phyloP scores from a whole-genome alignment of 2,329 filamentous ascomycete genomes.

The Epichloe typhina region DNA sequence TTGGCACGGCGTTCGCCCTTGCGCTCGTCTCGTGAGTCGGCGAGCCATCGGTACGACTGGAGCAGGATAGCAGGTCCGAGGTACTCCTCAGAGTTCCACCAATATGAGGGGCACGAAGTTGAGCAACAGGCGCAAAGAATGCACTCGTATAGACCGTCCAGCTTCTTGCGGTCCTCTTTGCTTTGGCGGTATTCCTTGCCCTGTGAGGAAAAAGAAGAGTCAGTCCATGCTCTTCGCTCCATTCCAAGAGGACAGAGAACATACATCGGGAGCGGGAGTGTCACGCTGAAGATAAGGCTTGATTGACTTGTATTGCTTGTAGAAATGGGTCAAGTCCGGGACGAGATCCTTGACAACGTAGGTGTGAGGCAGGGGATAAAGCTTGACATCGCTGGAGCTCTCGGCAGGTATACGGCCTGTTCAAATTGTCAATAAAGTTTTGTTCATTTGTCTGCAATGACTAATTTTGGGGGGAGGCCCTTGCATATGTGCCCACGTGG shows the following conservation, averaged over 20 bases:
- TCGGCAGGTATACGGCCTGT: conserved; percentile 88
- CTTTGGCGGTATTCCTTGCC: conserved; percentile 86
- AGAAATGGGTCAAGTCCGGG: conserved; percentile 94
- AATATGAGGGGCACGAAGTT: conserved; percentile 98
- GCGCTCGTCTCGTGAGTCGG: conserved; percentile 86
- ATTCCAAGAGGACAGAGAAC: conserved; percentile 20
- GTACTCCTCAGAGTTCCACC: conserved; percentile 99
- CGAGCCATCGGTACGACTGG: conserved; percentile 96
- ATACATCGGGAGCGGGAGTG: conserved; percentile 69
- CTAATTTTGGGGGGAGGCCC: not conserved
- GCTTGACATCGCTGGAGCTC: conserved; percentile 67
- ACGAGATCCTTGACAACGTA: conserved; percentile 99
- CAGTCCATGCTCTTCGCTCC: not conserved
- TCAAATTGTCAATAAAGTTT: not conserved
- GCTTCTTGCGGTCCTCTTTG: conserved; percentile 86
- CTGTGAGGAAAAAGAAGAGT: conserved; percentile 29
- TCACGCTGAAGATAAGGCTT: conserved; percentile 95
- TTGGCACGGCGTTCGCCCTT: conserved; percentile 77
- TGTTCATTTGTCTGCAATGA: not conserved
- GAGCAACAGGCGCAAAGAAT: conserved; percentile 99
- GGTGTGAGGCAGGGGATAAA: conserved; percentile 96
- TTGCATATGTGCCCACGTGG: not conserved
- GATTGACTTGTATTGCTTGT: conserved; percentile 99
- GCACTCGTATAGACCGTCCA: conserved; percentile 97
- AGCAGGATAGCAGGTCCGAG: conserved; percentile 92